Evolutionary conservation across 1,139 yeast species (phyloP).

Genomic region (Pichia sp.): DNA sequence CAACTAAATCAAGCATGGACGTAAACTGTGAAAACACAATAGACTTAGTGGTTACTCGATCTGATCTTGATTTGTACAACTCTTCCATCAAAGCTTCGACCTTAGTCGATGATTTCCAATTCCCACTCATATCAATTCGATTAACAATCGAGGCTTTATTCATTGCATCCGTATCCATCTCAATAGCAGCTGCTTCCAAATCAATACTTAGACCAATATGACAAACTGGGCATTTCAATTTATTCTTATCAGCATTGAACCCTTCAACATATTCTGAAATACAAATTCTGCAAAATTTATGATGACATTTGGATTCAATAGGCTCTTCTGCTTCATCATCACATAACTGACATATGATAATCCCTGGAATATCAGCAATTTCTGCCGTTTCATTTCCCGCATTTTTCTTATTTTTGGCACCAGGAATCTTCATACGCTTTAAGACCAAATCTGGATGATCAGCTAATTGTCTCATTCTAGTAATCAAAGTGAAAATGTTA

Average conservation of each 20-base stretch:
- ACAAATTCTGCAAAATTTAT: constrained; percentile 86
- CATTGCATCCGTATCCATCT: constrained; percentile 56
- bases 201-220: constrained; percentile 90
- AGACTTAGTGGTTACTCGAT: constrained; percentile 81
- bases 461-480: constrained; percentile 95
- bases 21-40: constrained; percentile 97
- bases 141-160: constrained; percentile 82
- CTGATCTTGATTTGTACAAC: constrained; percentile 76
- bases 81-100: constrained; percentile 96
- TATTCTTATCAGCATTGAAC: constrained; percentile 50
- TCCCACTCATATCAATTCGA: constrained; percentile 76
- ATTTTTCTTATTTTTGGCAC: constrained; percentile 3
- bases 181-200: constrained; percentile 78
- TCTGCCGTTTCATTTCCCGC: constrained; percentile 2
- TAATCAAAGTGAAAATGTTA: constrained; percentile 87
- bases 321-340: constrained; percentile 99
- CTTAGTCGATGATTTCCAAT: constrained; percentile 90
- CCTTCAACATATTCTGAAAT: constrained; percentile 84
- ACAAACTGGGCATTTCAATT: constrained; percentile 88
- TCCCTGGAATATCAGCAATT: constrained; percentile 32
- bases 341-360: constrained; percentile 82
- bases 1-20: constrained; percentile 89
- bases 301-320: constrained; percentile 89
- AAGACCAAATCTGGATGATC: constrained; percentile 96
- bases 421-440: constrained; percentile 35